Evolutionary conservation across 176 grass and related monocot species (phyloP), one percentile per base, ranked within the genome.

Genomic region (Triticum dicoccoides): DNA sequence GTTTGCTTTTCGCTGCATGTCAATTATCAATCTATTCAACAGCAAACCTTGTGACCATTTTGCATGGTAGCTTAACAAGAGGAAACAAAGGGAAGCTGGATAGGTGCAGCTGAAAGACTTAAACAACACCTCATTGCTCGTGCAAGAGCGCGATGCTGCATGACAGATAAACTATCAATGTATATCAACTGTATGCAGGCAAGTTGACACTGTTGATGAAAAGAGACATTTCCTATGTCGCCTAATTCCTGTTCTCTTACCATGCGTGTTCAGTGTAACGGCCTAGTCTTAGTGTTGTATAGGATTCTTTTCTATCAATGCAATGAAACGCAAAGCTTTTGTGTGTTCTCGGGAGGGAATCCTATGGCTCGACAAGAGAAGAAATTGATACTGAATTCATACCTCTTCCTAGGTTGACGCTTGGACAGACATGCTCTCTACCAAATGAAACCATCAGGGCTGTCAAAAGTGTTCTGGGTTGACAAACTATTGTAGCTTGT

Each of bases 1-100:
- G 7, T 27, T 72, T 41, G 23, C 33, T 41, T 83, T 24, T 11
- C 12, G 6, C 45, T 76, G 61, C 9, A 9, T 82, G 13, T 8
- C 25, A 54, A 82, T 59, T 72, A 23, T 33, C 49, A 72, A 17
- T 82, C 66, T 82, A 35, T 69, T 54, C 12, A 71, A 82, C 80
- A 82, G 21, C 13, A 17, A 17, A 24, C 12, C 21, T 17, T 38
- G 21, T 54, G 15, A 62, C 39, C 21, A 17, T 61, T 61, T 79
- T 62, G 33, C 56, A 79, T 62, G 20, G 3, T 62, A 62, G 56
- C 6, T 24, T 37, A 79, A 23, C 54, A 61, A 79, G 20, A 38
- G 39, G 71, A 52, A 76, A 76, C 44, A 32, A 20, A 52, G 25
- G 73, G 44, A 52, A 25, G 42, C 9, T 29, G 44, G 73, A 52